Conservation (phyloP, 73 alveolate species). For the Stentor coeruleus region DNA sequence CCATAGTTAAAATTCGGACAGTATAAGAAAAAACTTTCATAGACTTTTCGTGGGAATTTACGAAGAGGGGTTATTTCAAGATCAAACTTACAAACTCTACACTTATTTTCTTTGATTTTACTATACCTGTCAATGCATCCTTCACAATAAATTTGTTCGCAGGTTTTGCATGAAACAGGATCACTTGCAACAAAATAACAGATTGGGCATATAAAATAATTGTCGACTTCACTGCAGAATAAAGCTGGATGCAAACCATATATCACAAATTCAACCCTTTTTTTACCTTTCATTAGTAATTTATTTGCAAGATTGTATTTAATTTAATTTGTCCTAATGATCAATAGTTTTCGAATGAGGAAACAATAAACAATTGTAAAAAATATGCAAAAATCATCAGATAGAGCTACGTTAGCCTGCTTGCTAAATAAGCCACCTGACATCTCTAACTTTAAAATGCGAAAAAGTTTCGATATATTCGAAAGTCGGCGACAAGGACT, state of each 20-base stretch:
- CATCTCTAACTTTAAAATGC: too few relatives aligned
- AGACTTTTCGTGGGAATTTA: neutral
- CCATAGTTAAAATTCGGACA: neutral
- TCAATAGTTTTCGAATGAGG: too few relatives aligned
- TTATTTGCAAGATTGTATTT: too few relatives aligned
- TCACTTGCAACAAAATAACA: conserved; percentile 1
- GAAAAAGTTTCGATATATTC: too few relatives aligned
- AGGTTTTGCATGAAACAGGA: neutral
- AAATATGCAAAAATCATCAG: too few relatives aligned
- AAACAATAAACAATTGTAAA: too few relatives aligned
- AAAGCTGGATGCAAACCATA: conserved; percentile 9
- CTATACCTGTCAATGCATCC: neutral
- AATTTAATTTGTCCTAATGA: too few relatives aligned
- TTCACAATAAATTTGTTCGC: neutral
- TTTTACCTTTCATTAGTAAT: too few relatives aligned
- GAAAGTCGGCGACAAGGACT: too few relatives aligned
- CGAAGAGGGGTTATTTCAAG: neutral
- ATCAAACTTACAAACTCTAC: neutral
- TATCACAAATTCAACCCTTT: neutral
- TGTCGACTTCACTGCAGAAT: neutral
- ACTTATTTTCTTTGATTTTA: neutral
- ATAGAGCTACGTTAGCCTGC: too few relatives aligned
- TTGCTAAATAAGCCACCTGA: too few relatives aligned
- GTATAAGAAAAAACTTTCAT: neutral
- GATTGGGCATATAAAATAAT: neutral